These are phyloP conservation scores for Pogostemon cablin DNA, from an alignment of 257 asterid species.

Conservation along the genomic window DNA sequence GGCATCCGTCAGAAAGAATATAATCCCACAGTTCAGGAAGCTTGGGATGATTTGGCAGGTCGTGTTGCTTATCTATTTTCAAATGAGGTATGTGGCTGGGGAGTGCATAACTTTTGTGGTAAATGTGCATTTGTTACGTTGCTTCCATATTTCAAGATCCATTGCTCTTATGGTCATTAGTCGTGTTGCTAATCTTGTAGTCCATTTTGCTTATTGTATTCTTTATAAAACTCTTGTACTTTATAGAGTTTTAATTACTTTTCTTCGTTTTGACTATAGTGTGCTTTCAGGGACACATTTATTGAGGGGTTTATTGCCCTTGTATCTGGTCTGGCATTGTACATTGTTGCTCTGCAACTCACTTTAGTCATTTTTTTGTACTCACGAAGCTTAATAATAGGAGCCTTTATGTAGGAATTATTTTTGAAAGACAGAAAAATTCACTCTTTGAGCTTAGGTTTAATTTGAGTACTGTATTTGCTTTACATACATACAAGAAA, in stretches of 20 bases:
- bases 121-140: background rate
- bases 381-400: background rate
- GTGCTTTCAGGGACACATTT: constrained; percentile 2
- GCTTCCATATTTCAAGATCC: constrained; percentile 19
- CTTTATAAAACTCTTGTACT: constrained; percentile 1
- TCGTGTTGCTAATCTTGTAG: background rate
- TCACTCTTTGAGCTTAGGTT: background rate
- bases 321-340: background rate
- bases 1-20: constrained; percentile 66
- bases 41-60: constrained; percentile 67
- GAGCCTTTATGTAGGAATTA: constrained; percentile 6
- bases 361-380: constrained; percentile 14
- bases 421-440: constrained; percentile 10
- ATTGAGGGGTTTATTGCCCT: constrained; percentile 2
- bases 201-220: background rate
- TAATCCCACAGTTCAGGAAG: constrained; percentile 68
- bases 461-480: background rate
- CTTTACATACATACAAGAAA: constrained; percentile 2
- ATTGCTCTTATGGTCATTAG: constrained; percentile 3
- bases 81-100: constrained; percentile 62
- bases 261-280: background rate
- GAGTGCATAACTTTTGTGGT: constrained; percentile 16
- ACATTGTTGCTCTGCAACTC: background rate
- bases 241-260: too few species aligned
- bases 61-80: constrained; percentile 73